Evolutionary conservation across 140 eudicot species (phyloP).

Genomic region (Senecio squalidus): DNA sequence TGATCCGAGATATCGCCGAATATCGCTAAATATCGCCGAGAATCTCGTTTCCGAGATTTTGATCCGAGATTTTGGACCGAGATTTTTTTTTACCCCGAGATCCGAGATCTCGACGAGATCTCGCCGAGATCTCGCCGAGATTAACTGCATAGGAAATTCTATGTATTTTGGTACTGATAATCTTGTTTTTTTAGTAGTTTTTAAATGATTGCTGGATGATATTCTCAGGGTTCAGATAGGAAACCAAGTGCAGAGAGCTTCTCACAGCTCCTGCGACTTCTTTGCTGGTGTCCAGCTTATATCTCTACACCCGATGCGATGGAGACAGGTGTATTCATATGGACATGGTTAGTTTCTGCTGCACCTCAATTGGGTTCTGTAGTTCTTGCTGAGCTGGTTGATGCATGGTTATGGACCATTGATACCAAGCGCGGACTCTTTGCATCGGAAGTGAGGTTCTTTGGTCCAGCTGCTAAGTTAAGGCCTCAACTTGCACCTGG

Average conservation of each 20-base stretch:
- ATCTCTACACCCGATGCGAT: constrained; percentile 87
- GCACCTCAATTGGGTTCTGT: constrained; percentile 90
- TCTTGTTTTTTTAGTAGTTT: not conserved
- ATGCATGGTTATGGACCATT: constrained; percentile 99
- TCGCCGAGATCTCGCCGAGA: too few relatives aligned
- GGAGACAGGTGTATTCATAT: constrained; percentile 94
- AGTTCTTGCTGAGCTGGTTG: constrained; percentile 97
- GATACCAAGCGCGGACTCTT: constrained; percentile 95
- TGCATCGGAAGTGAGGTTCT: constrained; percentile 81
- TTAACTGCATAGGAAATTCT: not conserved
- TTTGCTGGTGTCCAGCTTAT: constrained; percentile 99
- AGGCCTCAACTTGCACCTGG: constrained; percentile 94
- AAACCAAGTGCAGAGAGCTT: constrained; percentile 73
- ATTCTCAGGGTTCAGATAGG: constrained; percentile 72
- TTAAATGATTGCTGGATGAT: constrained; percentile 12
- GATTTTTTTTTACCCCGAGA: too few relatives aligned
- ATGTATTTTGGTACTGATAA: not conserved
- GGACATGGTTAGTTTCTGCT: constrained; percentile 99
- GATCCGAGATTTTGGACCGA: too few relatives aligned
- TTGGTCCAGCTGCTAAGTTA: constrained; percentile 91
- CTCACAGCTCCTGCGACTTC: constrained; percentile 95
- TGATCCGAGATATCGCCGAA: too few relatives aligned
- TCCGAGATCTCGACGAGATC: too few relatives aligned
- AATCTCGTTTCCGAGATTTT: too few relatives aligned
- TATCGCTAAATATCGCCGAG: too few relatives aligned